Base-by-base conservation (phyloP, 192 early-diverging fungal species). In the Jimgerdemannia lactiflua region DNA sequence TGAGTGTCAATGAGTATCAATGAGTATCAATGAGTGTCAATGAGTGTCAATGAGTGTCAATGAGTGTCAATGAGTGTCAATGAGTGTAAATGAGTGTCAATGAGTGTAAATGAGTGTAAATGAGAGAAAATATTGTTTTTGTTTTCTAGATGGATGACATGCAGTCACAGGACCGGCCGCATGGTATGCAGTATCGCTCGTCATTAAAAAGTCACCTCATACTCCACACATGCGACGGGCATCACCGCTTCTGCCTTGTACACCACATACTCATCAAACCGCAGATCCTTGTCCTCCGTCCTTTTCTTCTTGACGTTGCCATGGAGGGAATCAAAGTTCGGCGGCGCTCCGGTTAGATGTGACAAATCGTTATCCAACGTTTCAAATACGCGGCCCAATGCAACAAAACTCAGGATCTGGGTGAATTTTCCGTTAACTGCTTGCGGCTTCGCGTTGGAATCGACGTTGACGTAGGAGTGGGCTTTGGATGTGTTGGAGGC, bases 401-500 rank as follows among this genome's bases (percentile, higher is more conserved):
- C 76, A 4, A 77, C 76, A 43, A 72, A 71, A 72, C 76, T 72
- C 29, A 77, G 68, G 8, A 77, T 59, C 64, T 72, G 71, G 43
- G 76, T 77, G 11, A 63, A 77, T 17, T 63, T 39, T 63, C 72
- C 65, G 49, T 59, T 59, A 59, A 29, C 29, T 29, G 49, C 8
- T 14, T 14, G 49, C 49, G 49, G 49, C 14, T 14, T 6, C 14
- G 8, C 14, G 14, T 14, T 14, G 10, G 39, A 63, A 44, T 70
- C 18, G 40, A 71, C 66, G 42, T 65, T 67, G 42, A 71, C 76
- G 72, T 77, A 77, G 63, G 70, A 66, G 59, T 77, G 76, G 4
- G 76, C 76, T 73, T 77, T 77, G 29, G 76, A 77, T 19, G 76
- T 72, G 72, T 77, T 77, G 3, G 70, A 49, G 4, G 76, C 76